These are phyloP conservation scores for Poa pratensis DNA, from an alignment of 176 grass and related monocot species.

Conservation along the genomic window DNA sequence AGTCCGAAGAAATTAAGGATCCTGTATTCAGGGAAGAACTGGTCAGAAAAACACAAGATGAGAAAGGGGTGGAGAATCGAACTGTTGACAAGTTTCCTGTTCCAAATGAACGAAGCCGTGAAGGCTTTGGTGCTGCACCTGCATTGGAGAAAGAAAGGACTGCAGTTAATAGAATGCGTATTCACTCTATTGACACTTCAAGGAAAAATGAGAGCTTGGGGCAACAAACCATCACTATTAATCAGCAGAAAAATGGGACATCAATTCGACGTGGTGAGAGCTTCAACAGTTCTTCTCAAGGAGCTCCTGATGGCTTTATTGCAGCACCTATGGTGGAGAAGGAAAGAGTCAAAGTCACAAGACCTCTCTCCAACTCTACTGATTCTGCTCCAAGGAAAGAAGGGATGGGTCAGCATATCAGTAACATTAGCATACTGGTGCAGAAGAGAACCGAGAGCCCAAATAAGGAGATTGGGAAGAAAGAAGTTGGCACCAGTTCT, in stretches of 20 bases:
- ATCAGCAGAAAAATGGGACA: conserved; percentile 64
- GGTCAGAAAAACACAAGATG: conserved; percentile 55
- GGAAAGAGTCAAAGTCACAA: conserved; percentile 49
- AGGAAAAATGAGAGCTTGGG: conserved; percentile 58
- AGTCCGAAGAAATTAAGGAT: conserved; percentile 56
- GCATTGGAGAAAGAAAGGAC: conserved; percentile 49
- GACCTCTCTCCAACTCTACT: conserved; percentile 42
- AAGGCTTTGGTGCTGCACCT: conserved; percentile 44
- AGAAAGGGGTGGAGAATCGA: conserved; percentile 50
- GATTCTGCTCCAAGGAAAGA: conserved; percentile 51
- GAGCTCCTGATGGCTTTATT: conserved; percentile 35
- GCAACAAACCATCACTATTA: conserved; percentile 43
- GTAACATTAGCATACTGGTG: conserved; percentile 60
- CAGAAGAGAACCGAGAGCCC: conserved; percentile 61
- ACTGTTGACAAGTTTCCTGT: conserved; percentile 50
- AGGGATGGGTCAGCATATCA: conserved; percentile 47
- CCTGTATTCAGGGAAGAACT: conserved; percentile 59
- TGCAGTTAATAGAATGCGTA: conserved; percentile 53
- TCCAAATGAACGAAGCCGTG: conserved; percentile 52
- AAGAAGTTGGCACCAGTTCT: conserved; percentile 47
- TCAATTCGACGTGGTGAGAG: conserved; percentile 39
- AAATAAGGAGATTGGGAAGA: conserved; percentile 41
- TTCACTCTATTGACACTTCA: conserved; percentile 38
- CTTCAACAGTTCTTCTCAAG: conserved; percentile 42
- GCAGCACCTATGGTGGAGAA: conserved; percentile 43